Base-by-base conservation (phyloP, 805 yeast genomes). In the Nakazawaea populi region DNA sequence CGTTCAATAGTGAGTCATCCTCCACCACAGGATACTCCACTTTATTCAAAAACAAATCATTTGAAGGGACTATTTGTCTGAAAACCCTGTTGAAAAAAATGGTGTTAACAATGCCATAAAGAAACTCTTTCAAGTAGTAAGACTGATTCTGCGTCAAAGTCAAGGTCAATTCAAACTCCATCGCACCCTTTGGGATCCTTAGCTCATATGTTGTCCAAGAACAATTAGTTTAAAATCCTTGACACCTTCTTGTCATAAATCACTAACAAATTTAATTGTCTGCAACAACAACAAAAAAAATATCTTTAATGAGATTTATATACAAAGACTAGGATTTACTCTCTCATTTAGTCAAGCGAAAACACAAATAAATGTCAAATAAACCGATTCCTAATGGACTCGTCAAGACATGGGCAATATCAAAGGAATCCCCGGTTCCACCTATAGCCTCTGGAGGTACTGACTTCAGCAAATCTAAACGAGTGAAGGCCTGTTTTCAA, bases 401-500 rank as follows among this genome's bases (percentile, higher is more conserved):
- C 12, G 32, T 44, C 30, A 44, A 35, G 42, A 44, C 41, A 12
- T 44, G 47, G 47, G 24, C 41, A 9, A 37, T 44, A 27, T 37
- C 41, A 5, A 44, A 44, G 34, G 47, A 44, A 9, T 14, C 27
- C 18, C n/a, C 4, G 18, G 24, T n/a, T 14, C 39, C 30, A 11
- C 49, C 37, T 11, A 29, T 18, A 4, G 36, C 31, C 8, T 3
- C 31, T 5, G 12, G 27, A 12, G 45, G 29, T 34, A 3, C 47
- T 12, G 9, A 31, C 6, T 8, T 32, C 11, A 10, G 34, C 9
- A 44, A 44, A n/a, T 35, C 45, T 5, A 67, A 62, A 49, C 55
- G 74, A 44, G 64, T 64, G 37, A 82, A 78, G 58, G 89, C 89
- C 4, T 84, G 90, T 62, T 71, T 79, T 28, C 72, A 73, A 57